Conservation (phyloP, 768 basidiomycete genomes). For the Lanmaoa rubissima region DNA sequence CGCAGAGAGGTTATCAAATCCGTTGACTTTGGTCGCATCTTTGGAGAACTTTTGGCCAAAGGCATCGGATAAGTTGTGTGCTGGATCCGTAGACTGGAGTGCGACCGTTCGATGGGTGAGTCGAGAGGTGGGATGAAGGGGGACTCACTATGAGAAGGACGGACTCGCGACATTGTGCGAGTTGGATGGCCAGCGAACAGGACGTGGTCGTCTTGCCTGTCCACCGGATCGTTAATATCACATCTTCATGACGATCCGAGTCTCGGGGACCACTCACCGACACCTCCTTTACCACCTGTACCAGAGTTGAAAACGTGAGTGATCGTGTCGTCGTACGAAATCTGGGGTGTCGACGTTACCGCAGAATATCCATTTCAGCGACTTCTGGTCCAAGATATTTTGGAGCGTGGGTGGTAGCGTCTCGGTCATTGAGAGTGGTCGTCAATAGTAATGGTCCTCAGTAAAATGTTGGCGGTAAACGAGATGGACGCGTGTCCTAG, state of each 20-base stretch:
- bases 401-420: slow-evolving; percentile 83
- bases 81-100: slow-evolving; percentile 93
- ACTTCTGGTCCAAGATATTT: slow-evolving; percentile 91
- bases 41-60: slow-evolving; percentile 99
- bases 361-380: slow-evolving; percentile 98
- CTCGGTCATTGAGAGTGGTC: slow-evolving; percentile 45
- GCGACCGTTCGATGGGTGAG: not conserved
- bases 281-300: slow-evolving; percentile 96
- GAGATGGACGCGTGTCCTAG: slow-evolving; percentile 22
- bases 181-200: slow-evolving; percentile 95
- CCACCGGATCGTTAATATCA: not conserved
- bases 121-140: not conserved
- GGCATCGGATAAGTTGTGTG: slow-evolving; percentile 97
- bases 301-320: slow-evolving; percentile 7
- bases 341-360: slow-evolving; percentile 51
- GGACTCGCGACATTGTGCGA: slow-evolving; percentile 87
- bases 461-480: slow-evolving; percentile 1
- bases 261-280: slow-evolving; percentile 56
- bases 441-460: slow-evolving; percentile 6
- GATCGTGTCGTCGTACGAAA: slow-evolving; percentile 10
- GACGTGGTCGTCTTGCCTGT: slow-evolving; percentile 97
- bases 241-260: not conserved
- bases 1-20: slow-evolving; percentile 93
- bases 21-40: slow-evolving; percentile 97
- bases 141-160: slow-evolving; percentile 88